Evolutionary conservation across 345 rosid species (phyloP), one percentile per base, ranked within the genome.

Genomic region (Populus davidiana): DNA sequence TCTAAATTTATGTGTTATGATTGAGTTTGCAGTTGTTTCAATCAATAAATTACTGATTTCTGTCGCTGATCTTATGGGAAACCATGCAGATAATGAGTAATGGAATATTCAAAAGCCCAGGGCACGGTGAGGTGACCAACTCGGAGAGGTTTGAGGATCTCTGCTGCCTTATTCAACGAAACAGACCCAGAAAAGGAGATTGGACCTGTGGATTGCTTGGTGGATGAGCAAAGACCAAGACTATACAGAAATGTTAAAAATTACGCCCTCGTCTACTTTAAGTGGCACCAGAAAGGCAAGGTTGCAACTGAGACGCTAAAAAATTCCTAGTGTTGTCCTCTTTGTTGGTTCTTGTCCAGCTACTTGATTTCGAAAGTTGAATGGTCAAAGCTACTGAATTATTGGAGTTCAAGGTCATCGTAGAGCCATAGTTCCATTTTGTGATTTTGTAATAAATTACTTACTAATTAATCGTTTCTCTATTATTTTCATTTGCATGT

Each of bases 151-250:
- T 20, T 66, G 64, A 66, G 78, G 65, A 11, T 75, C 7, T 65
- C 78, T 1, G 29, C 49, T 47, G 71, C 78, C 6, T 10, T 49
- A 6, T 39, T 65, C 35, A 41, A 66, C 35, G 71, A 66, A 66
- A 71, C 71, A 31, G 71, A 75, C 21, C 71, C 71, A 13, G 71
- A 66, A 18, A 66, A 66, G 9, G 78, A 66, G 33, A 75, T 66
- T 35, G 71, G 71, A 65, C 47, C 64, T 27, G 64, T 64, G 38
- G 77, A 63, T n/a, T 27, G 39, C 4, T 29, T 74, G 61, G 49
- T 75, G 31, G 43, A 33, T 29, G 78, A 65, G 44, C 41, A 65
- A 25, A 74, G 77, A 31, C 77, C 59, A 17, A 74, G 69, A 74
- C 25, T 41, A 31, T 74, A 74, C 41, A 63, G 54, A 64, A 41